Percentiles rank a stretch among this genome's conserved stretches.
Evolutionary conservation across 31 red algal genomes (phyloP).

Genomic region (Odonthalia washingtoniensis): DNA sequence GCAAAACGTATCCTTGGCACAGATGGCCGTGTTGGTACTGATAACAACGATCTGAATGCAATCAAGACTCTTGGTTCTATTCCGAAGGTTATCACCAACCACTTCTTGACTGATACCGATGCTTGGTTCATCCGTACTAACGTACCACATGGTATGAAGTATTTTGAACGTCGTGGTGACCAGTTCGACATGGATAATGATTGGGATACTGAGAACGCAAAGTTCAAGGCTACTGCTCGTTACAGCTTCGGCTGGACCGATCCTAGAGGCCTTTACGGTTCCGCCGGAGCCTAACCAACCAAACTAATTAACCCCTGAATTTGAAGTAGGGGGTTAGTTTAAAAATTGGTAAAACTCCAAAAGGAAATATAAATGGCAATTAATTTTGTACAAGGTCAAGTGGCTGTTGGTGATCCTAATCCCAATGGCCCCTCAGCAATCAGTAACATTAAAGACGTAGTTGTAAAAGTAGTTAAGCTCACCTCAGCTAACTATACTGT

Average conservation of each 20-base stretch:
- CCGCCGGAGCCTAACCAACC: constrained; percentile 2
- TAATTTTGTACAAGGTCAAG: too few relatives aligned
- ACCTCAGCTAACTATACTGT: too few relatives aligned
- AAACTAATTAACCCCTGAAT: too few relatives aligned
- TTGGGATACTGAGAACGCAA: constrained; percentile 3
- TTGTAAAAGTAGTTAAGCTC: too few relatives aligned
- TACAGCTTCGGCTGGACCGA: constrained; percentile 14
- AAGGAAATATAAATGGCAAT: too few relatives aligned
- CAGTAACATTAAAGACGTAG: too few relatives aligned
- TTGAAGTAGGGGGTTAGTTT: too few relatives aligned
- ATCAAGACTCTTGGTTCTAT: constrained; percentile 4
- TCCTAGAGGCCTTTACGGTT: background rate
- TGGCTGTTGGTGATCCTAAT: too few relatives aligned
- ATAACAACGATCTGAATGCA: constrained; percentile 4
- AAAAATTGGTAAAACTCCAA: too few relatives aligned
- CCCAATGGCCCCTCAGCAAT: too few relatives aligned
- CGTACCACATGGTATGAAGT: background rate
- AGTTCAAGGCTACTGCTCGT: constrained; percentile 14
- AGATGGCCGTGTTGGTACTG: constrained; percentile 11
- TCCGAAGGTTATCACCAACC: background rate
- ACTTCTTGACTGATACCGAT: constrained; percentile 12
- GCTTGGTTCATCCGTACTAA: constrained; percentile 12
- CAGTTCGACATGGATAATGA: constrained; percentile 9
- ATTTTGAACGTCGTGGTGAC: background rate
- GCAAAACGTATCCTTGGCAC: constrained; percentile 12